phyloP scores from a whole-genome alignment of 805 yeast genomes.

The Candida krabiensis region DNA sequence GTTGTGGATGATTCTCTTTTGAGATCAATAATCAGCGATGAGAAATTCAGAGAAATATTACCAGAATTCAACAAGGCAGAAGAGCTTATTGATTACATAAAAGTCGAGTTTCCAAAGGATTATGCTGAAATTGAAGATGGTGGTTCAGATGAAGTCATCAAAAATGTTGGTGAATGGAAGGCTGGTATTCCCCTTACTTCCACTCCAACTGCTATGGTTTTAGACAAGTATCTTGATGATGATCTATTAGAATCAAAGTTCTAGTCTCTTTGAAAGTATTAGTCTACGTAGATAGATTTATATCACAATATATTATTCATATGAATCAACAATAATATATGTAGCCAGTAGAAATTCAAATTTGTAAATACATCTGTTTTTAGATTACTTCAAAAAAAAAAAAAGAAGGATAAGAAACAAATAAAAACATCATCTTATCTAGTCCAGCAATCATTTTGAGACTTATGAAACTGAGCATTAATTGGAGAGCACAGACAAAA shows the following conservation, averaged over 20 bases:
- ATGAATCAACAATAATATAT: too few relatives aligned
- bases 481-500: too few relatives aligned
- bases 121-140: constrained; percentile 9
- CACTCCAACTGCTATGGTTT: constrained; percentile 55
- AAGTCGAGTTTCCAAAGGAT: constrained; percentile 15
- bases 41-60: constrained; percentile 15
- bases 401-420: too few relatives aligned
- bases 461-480: too few relatives aligned
- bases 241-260: constrained; percentile 20
- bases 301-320: too few relatives aligned
- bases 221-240: constrained; percentile 24
- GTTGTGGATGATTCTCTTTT: constrained; percentile 9
- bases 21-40: constrained; percentile 13
- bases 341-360: too few relatives aligned
- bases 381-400: too few relatives aligned
- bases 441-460: too few relatives aligned
- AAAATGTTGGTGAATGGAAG: constrained; percentile 56
- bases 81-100: constrained; percentile 18
- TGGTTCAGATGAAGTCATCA: constrained; percentile 44
- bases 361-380: too few relatives aligned
- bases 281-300: too few relatives aligned
- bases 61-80: constrained; percentile 21
- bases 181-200: constrained; percentile 51
- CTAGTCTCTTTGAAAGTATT: too few relatives aligned
- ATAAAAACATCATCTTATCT: too few relatives aligned